Conservation (phyloP, 1,284 basidiomycete genomes). For the Puccinia coronata region DNA sequence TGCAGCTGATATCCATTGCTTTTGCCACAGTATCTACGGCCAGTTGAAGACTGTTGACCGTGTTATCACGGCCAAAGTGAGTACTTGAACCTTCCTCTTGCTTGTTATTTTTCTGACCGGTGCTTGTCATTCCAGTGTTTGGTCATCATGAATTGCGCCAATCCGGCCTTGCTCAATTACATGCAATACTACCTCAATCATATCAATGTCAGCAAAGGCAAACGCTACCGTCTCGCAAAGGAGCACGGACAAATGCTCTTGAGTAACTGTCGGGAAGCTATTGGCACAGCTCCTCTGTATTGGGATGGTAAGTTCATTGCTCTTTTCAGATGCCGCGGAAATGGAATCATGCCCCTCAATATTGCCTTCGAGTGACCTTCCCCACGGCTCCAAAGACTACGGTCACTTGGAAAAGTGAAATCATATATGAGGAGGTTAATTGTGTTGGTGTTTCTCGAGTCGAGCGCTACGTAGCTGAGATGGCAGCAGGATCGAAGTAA, state of each 20-base stretch:
- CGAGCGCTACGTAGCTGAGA: constrained; percentile 84
- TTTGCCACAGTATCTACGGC: too few relatives aligned
- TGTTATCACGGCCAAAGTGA: too few relatives aligned
- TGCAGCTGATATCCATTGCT: too few relatives aligned
- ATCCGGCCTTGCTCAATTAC: too few relatives aligned
- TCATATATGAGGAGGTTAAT: constrained; percentile 89
- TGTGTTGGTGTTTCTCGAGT: too few relatives aligned
- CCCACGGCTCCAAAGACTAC: too few relatives aligned
- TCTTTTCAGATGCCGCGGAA: constrained; percentile 37
- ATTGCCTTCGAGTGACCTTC: constrained; percentile 71
- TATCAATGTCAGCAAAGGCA: constrained; percentile 75
- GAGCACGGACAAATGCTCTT: constrained; percentile 95
- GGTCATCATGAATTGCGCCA: too few relatives aligned
- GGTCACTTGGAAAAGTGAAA: constrained; percentile 88
- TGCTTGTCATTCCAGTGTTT: constrained; percentile 79
- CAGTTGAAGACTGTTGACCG: too few relatives aligned
- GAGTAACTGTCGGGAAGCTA: constrained; percentile 84
- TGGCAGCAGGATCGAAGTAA: constrained; percentile 84
- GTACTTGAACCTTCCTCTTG: not conserved
- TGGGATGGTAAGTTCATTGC: constrained; percentile 74
- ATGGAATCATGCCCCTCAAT: constrained; percentile 33
- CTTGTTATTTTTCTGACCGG: constrained; percentile 61
- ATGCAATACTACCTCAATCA: constrained; percentile 86
- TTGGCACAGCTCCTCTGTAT: constrained; percentile 81
- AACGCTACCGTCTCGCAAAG: too few relatives aligned